These are phyloP conservation scores for Penicillium expansum DNA, from an alignment of 2,329 filamentous ascomycete genomes.

Conservation along the genomic window DNA sequence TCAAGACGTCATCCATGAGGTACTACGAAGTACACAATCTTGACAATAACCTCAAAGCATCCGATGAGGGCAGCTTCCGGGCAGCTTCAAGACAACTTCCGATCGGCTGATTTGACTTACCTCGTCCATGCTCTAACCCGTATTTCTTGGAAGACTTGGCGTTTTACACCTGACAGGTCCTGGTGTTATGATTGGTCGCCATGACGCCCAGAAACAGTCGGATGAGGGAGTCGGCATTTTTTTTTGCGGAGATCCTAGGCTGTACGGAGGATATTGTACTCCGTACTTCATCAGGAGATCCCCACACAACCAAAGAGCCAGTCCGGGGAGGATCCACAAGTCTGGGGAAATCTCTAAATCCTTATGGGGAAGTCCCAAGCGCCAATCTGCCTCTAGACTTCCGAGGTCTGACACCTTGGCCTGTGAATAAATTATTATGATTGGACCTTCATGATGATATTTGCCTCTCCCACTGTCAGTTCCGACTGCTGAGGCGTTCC, in stretches of 20 bases:
- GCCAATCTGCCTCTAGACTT: neutral
- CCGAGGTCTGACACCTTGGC: neutral
- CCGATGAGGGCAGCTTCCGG: neutral
- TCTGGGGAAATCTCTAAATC: constrained; percentile 9
- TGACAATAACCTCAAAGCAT: neutral
- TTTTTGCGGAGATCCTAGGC: neutral
- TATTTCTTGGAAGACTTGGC: constrained; percentile 1
- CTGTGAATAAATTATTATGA: neutral
- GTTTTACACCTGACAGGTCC: neutral
- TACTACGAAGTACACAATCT: neutral
- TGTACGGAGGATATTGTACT: neutral
- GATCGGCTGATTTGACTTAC: neutral
- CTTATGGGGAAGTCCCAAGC: constrained; percentile 2
- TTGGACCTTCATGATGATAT: neutral
- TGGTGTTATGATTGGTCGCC: neutral
- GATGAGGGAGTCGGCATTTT: constrained; percentile 2
- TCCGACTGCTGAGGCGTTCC: neutral
- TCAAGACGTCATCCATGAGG: neutral
- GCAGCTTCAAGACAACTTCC: neutral
- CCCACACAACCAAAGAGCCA: neutral
- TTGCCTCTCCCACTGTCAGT: neutral
- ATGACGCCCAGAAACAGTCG: neutral
- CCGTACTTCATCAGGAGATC: neutral
- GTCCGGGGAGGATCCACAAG: constrained; percentile 3
- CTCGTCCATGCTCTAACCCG: neutral